phyloP scores from a whole-genome alignment of 768 basidiomycete genomes.

The Suillus occidentalis region DNA sequence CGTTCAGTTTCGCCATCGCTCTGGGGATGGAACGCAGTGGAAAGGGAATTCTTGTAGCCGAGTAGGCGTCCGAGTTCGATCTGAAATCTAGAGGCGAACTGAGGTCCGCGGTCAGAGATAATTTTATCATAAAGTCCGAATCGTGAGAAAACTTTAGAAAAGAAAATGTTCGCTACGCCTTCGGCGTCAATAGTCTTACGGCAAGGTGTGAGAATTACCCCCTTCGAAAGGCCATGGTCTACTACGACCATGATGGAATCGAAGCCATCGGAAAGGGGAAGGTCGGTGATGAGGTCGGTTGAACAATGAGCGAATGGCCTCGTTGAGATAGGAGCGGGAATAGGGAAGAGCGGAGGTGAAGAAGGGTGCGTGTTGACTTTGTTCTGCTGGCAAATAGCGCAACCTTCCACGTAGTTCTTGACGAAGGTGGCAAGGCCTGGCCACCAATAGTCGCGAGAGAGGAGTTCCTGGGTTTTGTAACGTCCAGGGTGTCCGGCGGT shows the following conservation, averaged over 20 bases:
- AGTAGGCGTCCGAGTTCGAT: neutral
- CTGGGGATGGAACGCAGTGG: neutral
- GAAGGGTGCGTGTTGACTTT: no score
- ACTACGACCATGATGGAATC: neutral
- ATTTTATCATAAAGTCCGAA: neutral
- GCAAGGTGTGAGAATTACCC: neutral
- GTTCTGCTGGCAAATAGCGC: no score
- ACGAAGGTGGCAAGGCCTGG: no score
- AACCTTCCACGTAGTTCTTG: no score
- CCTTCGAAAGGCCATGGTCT: neutral
- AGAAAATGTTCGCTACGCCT: neutral
- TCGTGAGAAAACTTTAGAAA: neutral
- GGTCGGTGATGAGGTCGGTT: neutral
- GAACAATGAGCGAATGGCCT: no score
- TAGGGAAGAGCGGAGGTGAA: fast-evolving
- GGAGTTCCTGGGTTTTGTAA: no score
- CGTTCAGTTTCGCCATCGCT: neutral
- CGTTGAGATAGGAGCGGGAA: no score
- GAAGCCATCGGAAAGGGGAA: neutral
- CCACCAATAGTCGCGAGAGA: no score
- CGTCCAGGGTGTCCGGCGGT: no score
- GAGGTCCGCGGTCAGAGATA: neutral
- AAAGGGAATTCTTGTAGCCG: neutral
- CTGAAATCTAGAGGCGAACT: neutral
- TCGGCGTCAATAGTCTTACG: neutral